Base-by-base conservation (phyloP, 2,329 filamentous ascomycete genomes). In the Colletotrichum tabaci region DNA sequence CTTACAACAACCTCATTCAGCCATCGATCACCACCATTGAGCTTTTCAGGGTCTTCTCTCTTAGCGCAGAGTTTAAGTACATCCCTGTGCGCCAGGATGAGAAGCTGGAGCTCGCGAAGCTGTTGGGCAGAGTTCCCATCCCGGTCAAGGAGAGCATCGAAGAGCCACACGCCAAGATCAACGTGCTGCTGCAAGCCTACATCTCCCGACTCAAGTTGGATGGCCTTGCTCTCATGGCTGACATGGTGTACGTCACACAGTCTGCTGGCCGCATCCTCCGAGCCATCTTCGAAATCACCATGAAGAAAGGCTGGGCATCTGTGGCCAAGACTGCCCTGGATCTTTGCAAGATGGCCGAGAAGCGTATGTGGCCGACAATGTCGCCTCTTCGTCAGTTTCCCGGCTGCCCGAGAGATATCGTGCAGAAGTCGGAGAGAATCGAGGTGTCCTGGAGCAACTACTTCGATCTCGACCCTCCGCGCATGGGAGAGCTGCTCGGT, bases 351-450 rank as follows among this genome's bases (percentile, higher is more conserved):
- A 98, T 98, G 94, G 96, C 96, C 0, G 96, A 99, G 85, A 98
- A 98, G 87, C 90, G 97, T 61, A 99, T 99, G 97, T 99, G 96
- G 96, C 95, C 96, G 16, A 98, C 96, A 7, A 99, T 98, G 96
- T 94, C 94, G 47, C 96, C 97, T 13, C 87, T 99, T 42, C 91
- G 96, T 65, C 96, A 99, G 78, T 99, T 99, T 79, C 90, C 93
- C 4, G 85, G 86, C 49, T 98, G 95, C 78, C 91, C 95, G 3
- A 87, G 91, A 50, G 96, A 98, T 70, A 94, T 98, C 64, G 86
- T 98, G 60, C 91, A 94, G 75, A 98, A 98, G 83, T 93, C 95
- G 3, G 96, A 99, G 84, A 90, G 95, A 75, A 97, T 98, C 73
- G 95, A 98, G 76, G 95, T 98, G 23, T 92, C 94, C 1, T 99